Percentiles rank a stretch among this genome's conserved stretches.
These are phyloP conservation scores for Scleromitrula shiraiana DNA, from an alignment of 2,329 filamentous ascomycete species.

Conservation along the genomic window DNA sequence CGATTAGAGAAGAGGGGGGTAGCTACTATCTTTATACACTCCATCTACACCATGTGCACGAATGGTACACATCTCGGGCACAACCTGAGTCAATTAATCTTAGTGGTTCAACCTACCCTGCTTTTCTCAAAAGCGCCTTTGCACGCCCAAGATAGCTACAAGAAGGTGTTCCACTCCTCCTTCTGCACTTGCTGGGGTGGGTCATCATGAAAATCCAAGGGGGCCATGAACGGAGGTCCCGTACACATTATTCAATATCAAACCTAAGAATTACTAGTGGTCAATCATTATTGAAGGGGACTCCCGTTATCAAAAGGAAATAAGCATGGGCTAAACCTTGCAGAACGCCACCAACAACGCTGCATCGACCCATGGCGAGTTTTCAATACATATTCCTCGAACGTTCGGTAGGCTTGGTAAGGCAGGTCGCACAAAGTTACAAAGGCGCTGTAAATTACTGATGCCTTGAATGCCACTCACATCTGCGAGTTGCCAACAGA, in stretches of 20 bases:
- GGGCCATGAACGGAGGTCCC: not conserved
- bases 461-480: constrained; percentile 6
- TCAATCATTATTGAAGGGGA: not conserved
- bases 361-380: not conserved
- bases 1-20: not conserved
- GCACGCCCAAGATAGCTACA: constrained; percentile 2
- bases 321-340: not conserved
- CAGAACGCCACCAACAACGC: not conserved
- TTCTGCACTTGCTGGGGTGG: not conserved
- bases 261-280: not conserved
- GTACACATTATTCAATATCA: not conserved
- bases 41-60: not conserved
- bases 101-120: not conserved
- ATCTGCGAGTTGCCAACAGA: not conserved
- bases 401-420: not conserved
- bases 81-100: constrained; percentile 3
- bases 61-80: not conserved
- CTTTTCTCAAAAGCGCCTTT: constrained; percentile 1
- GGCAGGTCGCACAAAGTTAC: not conserved
- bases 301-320: constrained; percentile 1
- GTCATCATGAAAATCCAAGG: not conserved
- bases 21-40: not conserved
- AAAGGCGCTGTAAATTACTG: not conserved
- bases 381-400: not conserved
- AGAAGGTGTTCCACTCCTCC: not conserved